Evolutionary conservation across 164 flowering plant genomes (phyloP).

Genomic region (Berberis thunbergii): DNA sequence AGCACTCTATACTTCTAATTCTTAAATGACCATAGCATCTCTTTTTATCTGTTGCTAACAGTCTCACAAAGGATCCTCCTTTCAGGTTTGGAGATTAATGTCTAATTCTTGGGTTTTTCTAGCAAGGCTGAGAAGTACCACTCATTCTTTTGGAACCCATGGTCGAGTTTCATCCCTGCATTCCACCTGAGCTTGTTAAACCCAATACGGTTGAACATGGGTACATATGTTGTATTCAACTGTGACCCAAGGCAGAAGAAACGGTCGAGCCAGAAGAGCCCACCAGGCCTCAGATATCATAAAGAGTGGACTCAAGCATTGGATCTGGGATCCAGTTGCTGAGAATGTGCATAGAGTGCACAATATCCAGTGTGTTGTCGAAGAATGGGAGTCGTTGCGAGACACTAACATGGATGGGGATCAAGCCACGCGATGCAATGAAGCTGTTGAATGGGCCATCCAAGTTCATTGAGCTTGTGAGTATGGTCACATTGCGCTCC

Average conservation of each 20-base stretch:
- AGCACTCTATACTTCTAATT: no score
- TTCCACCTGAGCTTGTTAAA: conserved; percentile 54
- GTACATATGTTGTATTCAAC: conserved; percentile 35
- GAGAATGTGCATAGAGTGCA: conserved; percentile 61
- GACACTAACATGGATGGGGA: conserved; percentile 45
- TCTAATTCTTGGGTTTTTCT: conserved; percentile 38
- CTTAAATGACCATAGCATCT: no score
- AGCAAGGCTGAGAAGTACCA: conserved; percentile 60
- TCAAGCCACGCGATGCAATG: conserved; percentile 54
- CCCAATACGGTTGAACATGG: conserved; percentile 46
- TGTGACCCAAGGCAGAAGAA: conserved; percentile 50
- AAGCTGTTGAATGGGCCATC: conserved; percentile 60
- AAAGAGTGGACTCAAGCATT: conserved; percentile 44
- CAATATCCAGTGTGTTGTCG: conserved; percentile 59
- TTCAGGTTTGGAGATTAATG: no score
- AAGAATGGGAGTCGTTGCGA: conserved; percentile 70
- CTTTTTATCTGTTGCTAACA: no score
- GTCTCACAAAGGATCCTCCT: no score
- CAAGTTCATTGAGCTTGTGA: conserved; percentile 59
- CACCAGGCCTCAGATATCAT: conserved; percentile 65
- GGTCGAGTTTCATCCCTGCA: conserved; percentile 48
- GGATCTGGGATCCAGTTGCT: conserved; percentile 60
- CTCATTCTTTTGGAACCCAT: conserved; percentile 40
- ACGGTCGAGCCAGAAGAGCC: conserved; percentile 65
- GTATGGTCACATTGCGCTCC: conserved; percentile 46